A percentile compares a stretch with the other conserved stretches of the same genome.
Conservation (phyloP, 176 grass and related monocot genomes). For the Oryza glumipatula region DNA sequence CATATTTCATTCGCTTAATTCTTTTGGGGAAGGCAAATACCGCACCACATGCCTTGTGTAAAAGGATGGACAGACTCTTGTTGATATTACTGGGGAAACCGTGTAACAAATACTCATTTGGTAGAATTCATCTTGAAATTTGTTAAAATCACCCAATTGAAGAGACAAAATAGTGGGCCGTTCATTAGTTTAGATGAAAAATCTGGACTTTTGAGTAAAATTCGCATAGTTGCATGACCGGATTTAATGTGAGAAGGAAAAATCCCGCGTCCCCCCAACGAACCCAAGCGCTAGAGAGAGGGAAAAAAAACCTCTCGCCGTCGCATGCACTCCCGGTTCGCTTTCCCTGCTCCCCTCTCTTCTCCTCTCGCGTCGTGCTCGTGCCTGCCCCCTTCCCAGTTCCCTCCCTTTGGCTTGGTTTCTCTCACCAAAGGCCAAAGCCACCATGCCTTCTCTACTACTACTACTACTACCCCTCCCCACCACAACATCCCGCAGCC, state of each 20-base stretch:
- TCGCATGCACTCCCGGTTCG: constrained; percentile 28
- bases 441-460: constrained; percentile 51
- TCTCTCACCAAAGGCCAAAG: constrained; percentile 35
- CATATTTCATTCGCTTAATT: not conserved
- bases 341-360: constrained; percentile 62
- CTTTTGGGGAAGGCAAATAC: not conserved
- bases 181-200: not conserved
- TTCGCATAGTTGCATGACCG: too few relatives aligned
- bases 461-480: not conserved
- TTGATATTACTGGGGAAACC: too few relatives aligned
- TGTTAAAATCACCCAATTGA: not conserved
- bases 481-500: constrained; percentile 59
- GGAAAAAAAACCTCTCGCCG: not conserved
- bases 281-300: not conserved
- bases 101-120: too few relatives aligned
- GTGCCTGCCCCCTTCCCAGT: not conserved
- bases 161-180: too few relatives aligned
- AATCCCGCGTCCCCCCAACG: not conserved
- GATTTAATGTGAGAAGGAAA: not conserved
- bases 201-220: too few relatives aligned
- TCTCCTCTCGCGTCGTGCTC: constrained; percentile 24
- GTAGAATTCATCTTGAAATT: too few relatives aligned
- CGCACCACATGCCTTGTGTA: too few relatives aligned
- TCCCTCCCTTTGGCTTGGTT: not conserved
- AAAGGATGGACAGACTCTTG: too few relatives aligned